Percentiles rank a stretch among this genome's conserved stretches.
Conservation (phyloP, 2,329 filamentous ascomycete species). For the Trichoderma guizhouense region DNA sequence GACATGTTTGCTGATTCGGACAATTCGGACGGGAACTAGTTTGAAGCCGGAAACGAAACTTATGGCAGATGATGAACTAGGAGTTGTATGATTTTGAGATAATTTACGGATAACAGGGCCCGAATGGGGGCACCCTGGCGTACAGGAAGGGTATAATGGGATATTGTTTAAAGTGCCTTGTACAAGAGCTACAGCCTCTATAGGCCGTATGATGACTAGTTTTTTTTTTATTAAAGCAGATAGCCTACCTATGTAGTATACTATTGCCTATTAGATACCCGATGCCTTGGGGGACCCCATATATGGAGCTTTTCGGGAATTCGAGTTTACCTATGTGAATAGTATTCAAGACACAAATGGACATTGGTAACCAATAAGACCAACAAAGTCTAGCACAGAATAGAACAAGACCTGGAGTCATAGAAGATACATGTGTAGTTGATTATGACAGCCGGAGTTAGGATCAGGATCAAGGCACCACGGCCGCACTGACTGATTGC, state of each 20-base stretch:
- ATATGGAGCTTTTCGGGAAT: not conserved
- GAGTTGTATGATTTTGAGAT: not conserved
- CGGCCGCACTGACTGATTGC: not conserved
- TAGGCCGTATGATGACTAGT: not conserved
- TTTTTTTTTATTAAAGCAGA: not conserved
- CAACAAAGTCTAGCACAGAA: not conserved
- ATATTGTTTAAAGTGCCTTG: not conserved
- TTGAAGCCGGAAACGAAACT: no score
- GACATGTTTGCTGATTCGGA: constrained; percentile 87
- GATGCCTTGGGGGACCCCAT: not conserved
- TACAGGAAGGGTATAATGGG: not conserved
- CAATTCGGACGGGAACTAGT: constrained; percentile 4
- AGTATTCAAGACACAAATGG: not conserved
- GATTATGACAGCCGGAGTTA: not conserved
- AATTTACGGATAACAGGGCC: not conserved
- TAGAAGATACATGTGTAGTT: not conserved
- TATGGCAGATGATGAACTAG: not conserved
- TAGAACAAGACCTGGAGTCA: not conserved
- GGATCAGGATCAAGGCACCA: not conserved
- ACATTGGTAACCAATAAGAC: not conserved
- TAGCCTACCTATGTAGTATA: not conserved
- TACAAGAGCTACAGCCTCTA: not conserved
- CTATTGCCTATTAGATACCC: not conserved
- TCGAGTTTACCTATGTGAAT: not conserved
- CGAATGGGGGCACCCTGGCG: not conserved